A percentile compares a stretch with the other conserved stretches of the same genome.
phyloP scores from a whole-genome alignment of 2,329 filamentous ascomycete genomes.

The Metarhizium humberi region DNA sequence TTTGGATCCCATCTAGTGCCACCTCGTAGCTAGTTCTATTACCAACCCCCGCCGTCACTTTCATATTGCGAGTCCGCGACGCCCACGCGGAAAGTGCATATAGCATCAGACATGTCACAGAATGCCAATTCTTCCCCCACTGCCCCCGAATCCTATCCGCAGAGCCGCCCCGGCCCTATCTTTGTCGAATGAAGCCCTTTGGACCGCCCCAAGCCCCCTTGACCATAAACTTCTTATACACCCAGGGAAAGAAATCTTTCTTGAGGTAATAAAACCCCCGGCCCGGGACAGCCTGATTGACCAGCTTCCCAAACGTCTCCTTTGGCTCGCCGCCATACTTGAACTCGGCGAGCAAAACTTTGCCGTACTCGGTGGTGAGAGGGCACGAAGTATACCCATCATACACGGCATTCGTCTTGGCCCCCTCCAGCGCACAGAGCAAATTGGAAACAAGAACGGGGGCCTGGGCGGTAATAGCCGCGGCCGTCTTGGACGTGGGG shows the following conservation, averaged over 20 bases:
- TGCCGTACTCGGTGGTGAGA: constrained; percentile 46
- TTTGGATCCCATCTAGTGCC: too few relatives aligned
- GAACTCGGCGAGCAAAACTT: constrained; percentile 56
- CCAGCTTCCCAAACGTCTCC: constrained; percentile 46
- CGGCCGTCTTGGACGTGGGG: constrained; percentile 47
- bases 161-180: too few relatives aligned
- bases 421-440: constrained; percentile 34
- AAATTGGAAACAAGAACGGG: constrained; percentile 42
- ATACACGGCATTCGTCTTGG: constrained; percentile 32
- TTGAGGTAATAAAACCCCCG: constrained; percentile 53
- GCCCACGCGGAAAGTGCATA: too few relatives aligned
- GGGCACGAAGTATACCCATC: constrained; percentile 50
- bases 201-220: constrained; percentile 56
- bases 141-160: too few relatives aligned
- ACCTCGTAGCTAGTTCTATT: too few relatives aligned
- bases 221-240: constrained; percentile 50
- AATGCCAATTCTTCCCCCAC: too few relatives aligned
- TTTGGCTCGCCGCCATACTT: constrained; percentile 54
- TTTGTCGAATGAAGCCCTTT: constrained; percentile 33
- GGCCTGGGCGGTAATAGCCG: constrained; percentile 41
- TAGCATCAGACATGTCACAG: too few relatives aligned
- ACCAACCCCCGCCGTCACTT: too few relatives aligned
- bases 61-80: too few relatives aligned
- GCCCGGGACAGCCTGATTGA: constrained; percentile 47
- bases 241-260: constrained; percentile 61